These are phyloP conservation scores for Phytophthora sp. DNA, from an alignment of 352 stramenopile genomes.

Conservation along the genomic window DNA sequence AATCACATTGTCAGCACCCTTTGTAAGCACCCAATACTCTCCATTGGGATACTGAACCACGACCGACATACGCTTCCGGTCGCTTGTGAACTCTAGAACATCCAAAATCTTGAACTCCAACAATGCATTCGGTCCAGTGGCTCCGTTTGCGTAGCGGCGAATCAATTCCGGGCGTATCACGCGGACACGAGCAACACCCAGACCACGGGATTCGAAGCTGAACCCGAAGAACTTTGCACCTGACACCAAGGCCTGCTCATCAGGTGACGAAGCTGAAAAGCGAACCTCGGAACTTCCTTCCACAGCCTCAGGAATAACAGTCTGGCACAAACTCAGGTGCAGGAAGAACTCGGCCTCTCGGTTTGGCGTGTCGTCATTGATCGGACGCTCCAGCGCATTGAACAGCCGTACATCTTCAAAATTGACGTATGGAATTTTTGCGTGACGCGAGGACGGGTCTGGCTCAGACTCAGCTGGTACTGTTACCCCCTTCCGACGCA, in stretches of 20 bases:
- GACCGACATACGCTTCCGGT: conserved; percentile 84
- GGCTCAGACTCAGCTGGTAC: conserved; percentile 51
- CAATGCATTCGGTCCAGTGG: conserved; percentile 47
- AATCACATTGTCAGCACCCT: conserved; percentile 95
- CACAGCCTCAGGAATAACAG: conserved; percentile 69
- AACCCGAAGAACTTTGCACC: conserved; percentile 86
- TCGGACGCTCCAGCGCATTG: conserved; percentile 42
- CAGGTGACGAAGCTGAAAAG: conserved; percentile 82
- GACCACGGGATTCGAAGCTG: conserved; percentile 67
- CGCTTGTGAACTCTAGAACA: conserved; percentile 96
- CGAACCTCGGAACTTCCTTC: conserved; percentile 61
- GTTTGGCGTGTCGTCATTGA: conserved; percentile 30
- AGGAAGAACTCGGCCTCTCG: conserved; percentile 85
- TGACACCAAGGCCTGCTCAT: conserved; percentile 91
- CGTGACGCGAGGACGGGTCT: conserved; percentile 11
- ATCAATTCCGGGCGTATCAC: conserved; percentile 44
- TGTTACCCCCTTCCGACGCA: conserved; percentile 65
- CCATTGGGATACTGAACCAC: conserved; percentile 75
- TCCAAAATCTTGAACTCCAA: conserved; percentile 89
- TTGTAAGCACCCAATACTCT: conserved; percentile 76
- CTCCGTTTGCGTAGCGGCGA: conserved; percentile 31
- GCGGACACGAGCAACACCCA: conserved; percentile 68
- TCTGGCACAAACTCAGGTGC: conserved; percentile 83
- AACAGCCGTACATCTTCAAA: conserved; percentile 72
- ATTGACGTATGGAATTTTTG: conserved; percentile 78